These are phyloP conservation scores for Neoscytalidium dimidiatum DNA, from an alignment of 2,329 filamentous ascomycete genomes.

Conservation along the genomic window DNA sequence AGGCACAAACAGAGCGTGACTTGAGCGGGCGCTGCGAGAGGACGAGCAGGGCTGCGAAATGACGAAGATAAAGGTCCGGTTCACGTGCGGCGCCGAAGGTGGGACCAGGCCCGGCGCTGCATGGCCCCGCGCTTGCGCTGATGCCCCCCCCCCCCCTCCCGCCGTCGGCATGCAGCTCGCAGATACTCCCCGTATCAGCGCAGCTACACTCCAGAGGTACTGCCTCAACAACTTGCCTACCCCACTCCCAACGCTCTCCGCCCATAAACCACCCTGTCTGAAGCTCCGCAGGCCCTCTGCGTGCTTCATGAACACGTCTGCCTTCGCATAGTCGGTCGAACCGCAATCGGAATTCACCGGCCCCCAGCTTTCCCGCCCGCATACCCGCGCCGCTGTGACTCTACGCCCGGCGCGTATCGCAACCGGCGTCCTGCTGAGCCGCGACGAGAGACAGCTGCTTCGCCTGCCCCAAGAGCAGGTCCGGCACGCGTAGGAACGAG, in stretches of 20 bases:
- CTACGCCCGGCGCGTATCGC: not conserved
- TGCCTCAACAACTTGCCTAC: conserved; percentile 16
- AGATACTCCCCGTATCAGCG: conserved; percentile 13
- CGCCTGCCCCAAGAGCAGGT: not conserved
- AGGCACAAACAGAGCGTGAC: conserved; percentile 1
- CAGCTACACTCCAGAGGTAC: conserved; percentile 13
- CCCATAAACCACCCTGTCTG: not conserved
- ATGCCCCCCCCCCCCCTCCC: conserved; percentile 1
- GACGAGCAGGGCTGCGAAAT: not conserved
- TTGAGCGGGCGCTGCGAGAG: not conserved
- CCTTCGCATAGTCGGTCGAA: not conserved
- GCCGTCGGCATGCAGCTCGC: conserved; percentile 13
- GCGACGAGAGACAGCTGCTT: not conserved
- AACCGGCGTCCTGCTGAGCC: conserved; percentile 1
- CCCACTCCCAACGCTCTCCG: conserved; percentile 14
- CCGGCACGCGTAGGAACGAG: conserved; percentile 9
- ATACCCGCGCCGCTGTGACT: conserved; percentile 7
- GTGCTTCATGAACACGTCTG: not conserved
- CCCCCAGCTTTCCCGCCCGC: conserved; percentile 3
- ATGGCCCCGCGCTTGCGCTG: not conserved
- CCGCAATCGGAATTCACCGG: conserved; percentile 9
- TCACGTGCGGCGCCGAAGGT: conserved; percentile 11
- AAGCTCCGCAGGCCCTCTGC: not conserved
- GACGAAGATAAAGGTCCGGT: conserved; percentile 12
- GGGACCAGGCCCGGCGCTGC: conserved; percentile 5